These are phyloP conservation scores for Cordyceps cateniannulata DNA, from an alignment of 2,329 filamentous ascomycete genomes.

Conservation along the genomic window DNA sequence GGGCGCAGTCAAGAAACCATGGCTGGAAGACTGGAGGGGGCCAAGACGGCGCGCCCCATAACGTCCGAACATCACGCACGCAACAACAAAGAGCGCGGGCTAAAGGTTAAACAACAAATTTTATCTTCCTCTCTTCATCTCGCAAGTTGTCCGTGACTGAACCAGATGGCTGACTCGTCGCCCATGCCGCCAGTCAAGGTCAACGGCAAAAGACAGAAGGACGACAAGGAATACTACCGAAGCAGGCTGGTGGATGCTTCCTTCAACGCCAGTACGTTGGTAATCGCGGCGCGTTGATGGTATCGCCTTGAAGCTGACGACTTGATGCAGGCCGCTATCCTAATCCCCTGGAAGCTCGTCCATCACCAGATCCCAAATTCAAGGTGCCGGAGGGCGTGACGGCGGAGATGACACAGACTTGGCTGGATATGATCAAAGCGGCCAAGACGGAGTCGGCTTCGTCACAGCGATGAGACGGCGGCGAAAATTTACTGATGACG, in stretches of 20 bases:
- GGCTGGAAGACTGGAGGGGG: too few species aligned
- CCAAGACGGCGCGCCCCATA: too few species aligned
- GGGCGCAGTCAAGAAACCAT: background rate
- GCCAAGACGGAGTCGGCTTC: background rate
- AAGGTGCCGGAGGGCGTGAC: conserved; percentile 33
- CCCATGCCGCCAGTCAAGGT: conserved; percentile 18
- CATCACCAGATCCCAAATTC: conserved; percentile 24
- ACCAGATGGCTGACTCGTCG: conserved; percentile 3
- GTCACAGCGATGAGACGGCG: background rate
- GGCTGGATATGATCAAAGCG: conserved; percentile 29
- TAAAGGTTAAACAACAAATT: too few species aligned
- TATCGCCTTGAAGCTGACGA: conserved; percentile 12
- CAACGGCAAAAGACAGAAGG: conserved; percentile 32
- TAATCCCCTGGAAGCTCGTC: conserved; percentile 39
- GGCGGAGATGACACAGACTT: conserved; percentile 32
- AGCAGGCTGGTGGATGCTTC: conserved; percentile 36
- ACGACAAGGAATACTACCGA: conserved; percentile 36
- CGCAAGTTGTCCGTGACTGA: background rate
- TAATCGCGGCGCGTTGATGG: too few species aligned
- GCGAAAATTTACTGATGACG: background rate
- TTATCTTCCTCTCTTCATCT: background rate
- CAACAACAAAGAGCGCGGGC: too few species aligned
- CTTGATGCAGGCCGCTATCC: conserved; percentile 29
- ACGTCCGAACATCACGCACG: too few species aligned
- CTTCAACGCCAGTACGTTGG: conserved; percentile 39